Base-by-base conservation (phyloP, 352 stramenopile genomes). In the Thalassiosira hispida region DNA sequence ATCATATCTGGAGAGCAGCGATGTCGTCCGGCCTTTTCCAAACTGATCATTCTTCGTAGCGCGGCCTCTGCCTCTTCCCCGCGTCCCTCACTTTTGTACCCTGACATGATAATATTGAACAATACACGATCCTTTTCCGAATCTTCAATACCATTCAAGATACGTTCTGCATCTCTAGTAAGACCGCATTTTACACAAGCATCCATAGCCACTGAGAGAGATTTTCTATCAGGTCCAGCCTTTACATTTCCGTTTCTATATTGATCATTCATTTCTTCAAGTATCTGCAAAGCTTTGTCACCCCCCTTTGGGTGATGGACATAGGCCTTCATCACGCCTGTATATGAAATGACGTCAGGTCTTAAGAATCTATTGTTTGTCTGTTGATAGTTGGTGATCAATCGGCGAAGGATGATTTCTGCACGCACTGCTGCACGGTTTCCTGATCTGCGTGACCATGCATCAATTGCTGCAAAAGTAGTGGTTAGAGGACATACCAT, bases 331-430 rank as follows among this genome's bases (percentile, higher is more conserved):
- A 84, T 84, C 11, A 80, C 63, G 16, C 25, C 68, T 20, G 70
- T 84, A 33, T 79, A 84, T 22, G 47, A 80, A 16, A 84, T 84
- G 7, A 76, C 77, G 69, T 84, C 73, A 44, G 77, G 77, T 55
- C 53, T 66, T 23, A 84, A 44, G 12, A 56, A 64, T 38, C 40
- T 46, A 65, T 77, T 80, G 12, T 73, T 69, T 31, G 77, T 84
- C 6, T 62, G 44, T 12, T 46, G 18, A 60, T 77, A 77, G 23
- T 84, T 80, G 33, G 56, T 33, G 14, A 77, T 49, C 59, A 84
- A 66, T 73, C 77, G 60, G 20, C 56, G 49, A 49, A 84, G 47
- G 49, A 80, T 55, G 20, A 55, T 53, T 73, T 84, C 70, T 29
- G 77, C 69, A 23, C 77, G 69, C 31, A 69, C 64, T 56, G 52